Conservation (phyloP, 2,329 filamentous ascomycete species). For the Fusarium albidum region DNA sequence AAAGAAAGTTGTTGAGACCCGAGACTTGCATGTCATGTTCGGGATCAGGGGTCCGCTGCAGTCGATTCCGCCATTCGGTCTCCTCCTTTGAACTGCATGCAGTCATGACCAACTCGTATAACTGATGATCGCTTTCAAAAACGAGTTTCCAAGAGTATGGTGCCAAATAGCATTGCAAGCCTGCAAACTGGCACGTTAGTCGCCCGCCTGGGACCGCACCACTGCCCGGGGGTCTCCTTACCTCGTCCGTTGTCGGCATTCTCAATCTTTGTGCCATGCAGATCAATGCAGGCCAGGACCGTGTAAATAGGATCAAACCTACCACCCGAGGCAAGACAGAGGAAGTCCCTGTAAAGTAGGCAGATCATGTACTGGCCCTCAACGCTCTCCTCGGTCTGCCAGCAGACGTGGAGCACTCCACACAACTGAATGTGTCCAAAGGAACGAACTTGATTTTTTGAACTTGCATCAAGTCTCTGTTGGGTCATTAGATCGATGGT, state of each 20-base stretch:
- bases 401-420: constrained; percentile 83
- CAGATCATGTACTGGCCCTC: constrained; percentile 86
- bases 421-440: constrained; percentile 85
- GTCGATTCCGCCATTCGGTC: constrained; percentile 77
- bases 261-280: constrained; percentile 73
- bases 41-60: constrained; percentile 62
- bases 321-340: constrained; percentile 76
- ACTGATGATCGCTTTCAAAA: constrained; percentile 78
- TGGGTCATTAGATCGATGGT: not conserved
- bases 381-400: constrained; percentile 73
- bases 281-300: constrained; percentile 76
- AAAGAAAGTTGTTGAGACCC: constrained; percentile 68
- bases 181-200: constrained; percentile 54
- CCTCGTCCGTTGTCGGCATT: constrained; percentile 80
- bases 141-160: constrained; percentile 92
- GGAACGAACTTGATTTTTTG: constrained; percentile 74
- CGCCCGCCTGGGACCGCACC: not conserved
- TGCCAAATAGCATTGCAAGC: constrained; percentile 85
- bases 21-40: constrained; percentile 55
- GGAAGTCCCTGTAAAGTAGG: constrained; percentile 80
- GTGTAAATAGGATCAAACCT: constrained; percentile 74
- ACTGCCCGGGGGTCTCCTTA: constrained; percentile 43
- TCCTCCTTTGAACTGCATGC: constrained; percentile 86
- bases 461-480: constrained; percentile 59
- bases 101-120: constrained; percentile 87